Evolutionary conservation across 2,329 filamentous ascomycete species (phyloP), one percentile per base, ranked within the genome.

Genomic region (Aspergillus quadricinctus): DNA sequence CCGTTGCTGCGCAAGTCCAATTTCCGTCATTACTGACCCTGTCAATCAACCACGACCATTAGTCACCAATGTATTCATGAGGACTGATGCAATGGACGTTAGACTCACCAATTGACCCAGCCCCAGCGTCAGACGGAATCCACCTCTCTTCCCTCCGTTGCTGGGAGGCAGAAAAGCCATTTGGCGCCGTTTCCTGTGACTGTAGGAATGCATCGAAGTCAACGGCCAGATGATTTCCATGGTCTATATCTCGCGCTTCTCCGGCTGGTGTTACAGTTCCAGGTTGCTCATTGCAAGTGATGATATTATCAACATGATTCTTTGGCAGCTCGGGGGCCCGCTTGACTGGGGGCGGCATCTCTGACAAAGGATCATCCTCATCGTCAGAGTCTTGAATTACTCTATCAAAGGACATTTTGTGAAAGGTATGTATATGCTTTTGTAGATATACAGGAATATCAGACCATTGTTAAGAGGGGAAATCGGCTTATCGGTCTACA

Each of bases 361-460:
- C 67, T 40, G 63, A 63, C n/a, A 72, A 58, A 53, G 69, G 65
- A 49, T 74, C 72, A 10, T 75, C 74, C 41, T 78, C 71, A 27
- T 68, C 75, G 28, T 78, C 76, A 0, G 76, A 78, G 57, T 78
- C 76, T 52, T 75, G 74, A n/a, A 78, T 76, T 17, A 78, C 66
- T 49, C 70, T 70, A 49, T 67, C 63, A 50, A 61, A 64, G 29
- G 69, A 58, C 76, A 78, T 78, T 51, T n/a, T 23, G 21, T 46
- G 23, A 5, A 17, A 7, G 23, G 6, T 21, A 43, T 27, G 21
- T 46, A 46, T 27, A 27, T 27, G 23, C 10, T 5, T 10, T 7
- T 23, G 8, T 25, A 46, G 49, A 17, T 40, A 53, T 51, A 21
- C 17, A 29, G 53, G 48, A 25, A 25, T 31, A 14, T 31, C 50